Evolutionary conservation across 2,329 filamentous ascomycete genomes (phyloP).

Genomic region (Fusarium chlamydosporum): DNA sequence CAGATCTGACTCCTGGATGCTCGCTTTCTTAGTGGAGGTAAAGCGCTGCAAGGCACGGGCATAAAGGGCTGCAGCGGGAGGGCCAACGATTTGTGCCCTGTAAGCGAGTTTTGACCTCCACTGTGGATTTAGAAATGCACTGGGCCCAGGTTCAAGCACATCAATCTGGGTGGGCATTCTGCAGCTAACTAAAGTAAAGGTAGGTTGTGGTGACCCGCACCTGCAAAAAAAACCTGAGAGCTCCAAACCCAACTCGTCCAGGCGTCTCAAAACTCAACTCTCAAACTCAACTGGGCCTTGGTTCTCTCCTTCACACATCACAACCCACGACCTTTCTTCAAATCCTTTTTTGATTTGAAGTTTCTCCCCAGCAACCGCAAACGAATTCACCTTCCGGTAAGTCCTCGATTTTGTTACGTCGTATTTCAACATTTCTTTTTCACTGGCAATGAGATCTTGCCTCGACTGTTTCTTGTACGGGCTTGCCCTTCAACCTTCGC

Average conservation of each 20-base stretch:
- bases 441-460: not conserved
- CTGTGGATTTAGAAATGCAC: slow-evolving; percentile 25
- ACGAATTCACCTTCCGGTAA: slow-evolving; percentile 26
- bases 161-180: slow-evolving; percentile 20
- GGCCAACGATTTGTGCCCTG: slow-evolving; percentile 47
- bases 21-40: slow-evolving; percentile 28
- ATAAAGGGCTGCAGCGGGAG: slow-evolving; percentile 31
- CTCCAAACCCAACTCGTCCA: slow-evolving; percentile 43
- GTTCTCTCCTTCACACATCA: slow-evolving; percentile 39
- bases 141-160: slow-evolving; percentile 35
- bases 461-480: slow-evolving; percentile 8
- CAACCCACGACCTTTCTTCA: slow-evolving; percentile 34
- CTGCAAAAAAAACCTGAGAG: slow-evolving; percentile 40
- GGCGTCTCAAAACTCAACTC: slow-evolving; percentile 40
- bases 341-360: slow-evolving; percentile 28
- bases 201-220: slow-evolving; percentile 41
- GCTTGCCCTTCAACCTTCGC: slow-evolving; percentile 22
- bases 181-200: not conserved
- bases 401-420: slow-evolving; percentile 1
- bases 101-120: slow-evolving; percentile 39
- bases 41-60: slow-evolving; percentile 42
- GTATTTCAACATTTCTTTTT: not conserved
- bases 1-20: slow-evolving; percentile 17
- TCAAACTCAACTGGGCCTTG: slow-evolving; percentile 14
- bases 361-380: slow-evolving; percentile 22